phyloP scores from a whole-genome alignment of 805 yeast species.

The Lipomyces starkeyi region DNA sequence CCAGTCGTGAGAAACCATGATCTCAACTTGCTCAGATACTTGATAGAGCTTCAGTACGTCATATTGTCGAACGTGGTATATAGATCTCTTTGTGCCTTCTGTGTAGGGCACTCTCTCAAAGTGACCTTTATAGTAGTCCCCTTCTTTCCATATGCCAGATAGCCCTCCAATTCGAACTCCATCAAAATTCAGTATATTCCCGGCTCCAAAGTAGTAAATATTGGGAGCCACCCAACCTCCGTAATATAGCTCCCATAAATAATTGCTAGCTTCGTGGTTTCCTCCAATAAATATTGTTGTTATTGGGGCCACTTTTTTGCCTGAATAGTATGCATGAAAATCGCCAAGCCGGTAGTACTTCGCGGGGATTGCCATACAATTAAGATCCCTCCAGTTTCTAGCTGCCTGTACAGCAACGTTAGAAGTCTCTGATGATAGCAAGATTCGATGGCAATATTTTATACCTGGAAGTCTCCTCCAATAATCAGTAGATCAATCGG shows the following conservation, averaged over 20 bases:
- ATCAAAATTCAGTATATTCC: conserved; percentile 72
- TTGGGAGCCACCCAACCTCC: conserved; percentile 96
- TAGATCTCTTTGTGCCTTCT: conserved; percentile 56
- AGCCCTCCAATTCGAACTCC: conserved; percentile 81
- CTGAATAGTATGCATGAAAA: conserved; percentile 72
- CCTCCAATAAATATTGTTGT: conserved; percentile 90
- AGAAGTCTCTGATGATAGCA: background rate
- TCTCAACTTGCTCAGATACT: conserved; percentile 54
- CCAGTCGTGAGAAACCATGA: conserved; percentile 91
- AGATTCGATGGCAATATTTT: background rate
- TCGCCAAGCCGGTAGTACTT: conserved; percentile 82
- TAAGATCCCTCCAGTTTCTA: conserved; percentile 65
- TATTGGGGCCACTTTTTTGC: conserved; percentile 68
- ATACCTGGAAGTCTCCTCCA: conserved; percentile 76
- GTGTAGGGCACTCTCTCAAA: conserved; percentile 58
- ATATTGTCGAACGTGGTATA: conserved; percentile 74
- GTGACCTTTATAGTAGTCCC: conserved; percentile 54
- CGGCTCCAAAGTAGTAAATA: conserved; percentile 82
- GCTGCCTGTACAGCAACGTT: conserved; percentile 55
- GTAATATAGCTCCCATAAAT: conserved; percentile 68
- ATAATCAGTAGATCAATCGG: conserved; percentile 68
- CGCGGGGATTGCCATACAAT: conserved; percentile 75
- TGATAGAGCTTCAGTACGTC: conserved; percentile 60
- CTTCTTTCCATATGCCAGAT: conserved; percentile 77
- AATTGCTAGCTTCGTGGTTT: conserved; percentile 89